Base-by-base conservation (phyloP, 1,284 basidiomycete species). In the Puccinia triticina region DNA sequence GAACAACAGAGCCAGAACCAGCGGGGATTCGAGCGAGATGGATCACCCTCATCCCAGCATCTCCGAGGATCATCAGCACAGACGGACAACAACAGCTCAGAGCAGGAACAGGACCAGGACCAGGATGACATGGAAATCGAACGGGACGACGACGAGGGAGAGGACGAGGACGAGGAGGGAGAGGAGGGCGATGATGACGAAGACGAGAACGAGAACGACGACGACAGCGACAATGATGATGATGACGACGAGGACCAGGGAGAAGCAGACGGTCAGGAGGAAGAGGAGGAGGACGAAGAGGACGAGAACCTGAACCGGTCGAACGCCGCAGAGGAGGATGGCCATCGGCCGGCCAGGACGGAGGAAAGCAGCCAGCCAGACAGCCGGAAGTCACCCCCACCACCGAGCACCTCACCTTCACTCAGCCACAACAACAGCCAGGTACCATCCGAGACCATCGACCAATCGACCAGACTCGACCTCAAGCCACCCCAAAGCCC, bases 391-490 rank as follows among this genome's bases (percentile, higher is more conserved):
- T 40, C 64, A 66, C 37, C 64, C 3, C 18, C 4, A 40, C 64
- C 64, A 23, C 21, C 64, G 5, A 66, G 37, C 34, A 23, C 37
- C n/a, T 66, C 64, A 3, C 64, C 37, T 18, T 66, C 64, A 66
- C 34, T 23, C 55, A 50, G 14, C 43, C 8, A 50, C 2, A 50
- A 2, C 14, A 64, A 64, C 32, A 64, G 18, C 61, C 26, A 11
- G 7, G 32, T 32, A 64, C 12, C 32, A 18, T 67, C 76, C 32
- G 26, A 53, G 21, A 34, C 34, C 34, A 34, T 71, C 18, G 77
- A 80, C 32, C 40, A 50, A 26, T 80, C 77, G 34, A 55, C 53
- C 21, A 59, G 50, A 11, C 66, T 78, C 23, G 64, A 78, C 40
- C 32, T 67, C 26, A 69, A 32, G 21, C 26, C 46, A 37, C 26